phyloP scores from a whole-genome alignment of 768 basidiomycete species.

The Termitomyces eurrhizus region DNA sequence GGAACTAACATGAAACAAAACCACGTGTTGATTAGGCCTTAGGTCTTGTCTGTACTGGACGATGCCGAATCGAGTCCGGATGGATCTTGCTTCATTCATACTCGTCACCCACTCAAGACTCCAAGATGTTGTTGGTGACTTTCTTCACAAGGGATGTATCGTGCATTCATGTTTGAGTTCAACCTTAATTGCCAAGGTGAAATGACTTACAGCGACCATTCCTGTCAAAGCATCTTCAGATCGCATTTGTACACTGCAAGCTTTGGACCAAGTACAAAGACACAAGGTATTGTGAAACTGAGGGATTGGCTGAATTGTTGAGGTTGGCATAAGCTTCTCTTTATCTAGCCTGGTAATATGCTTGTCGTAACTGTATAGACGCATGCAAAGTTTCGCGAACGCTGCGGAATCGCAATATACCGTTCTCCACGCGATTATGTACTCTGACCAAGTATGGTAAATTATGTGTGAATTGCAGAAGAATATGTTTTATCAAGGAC shows the following conservation, averaged over 20 bases:
- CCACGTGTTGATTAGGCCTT: background rate
- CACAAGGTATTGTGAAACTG: background rate
- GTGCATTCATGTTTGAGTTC: background rate
- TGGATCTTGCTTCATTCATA: conserved; percentile 3
- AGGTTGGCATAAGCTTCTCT: background rate
- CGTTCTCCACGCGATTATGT: background rate
- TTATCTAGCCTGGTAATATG: background rate
- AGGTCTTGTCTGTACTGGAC: background rate
- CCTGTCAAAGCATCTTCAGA: background rate
- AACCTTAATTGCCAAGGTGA: background rate
- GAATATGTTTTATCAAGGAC: background rate
- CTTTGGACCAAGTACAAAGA: background rate
- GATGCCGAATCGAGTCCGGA: background rate
- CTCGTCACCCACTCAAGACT: background rate
- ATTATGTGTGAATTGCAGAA: background rate
- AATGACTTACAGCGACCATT: background rate
- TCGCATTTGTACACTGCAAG: background rate
- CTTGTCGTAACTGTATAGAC: background rate
- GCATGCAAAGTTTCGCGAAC: background rate
- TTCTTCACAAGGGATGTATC: background rate
- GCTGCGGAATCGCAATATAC: background rate
- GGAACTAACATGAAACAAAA: background rate
- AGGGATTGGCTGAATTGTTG: background rate
- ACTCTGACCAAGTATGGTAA: conserved; percentile 3
- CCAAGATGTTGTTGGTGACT: background rate